Evolutionary conservation across 345 rosid species (phyloP).

Genomic region (Aquilaria sinensis): DNA sequence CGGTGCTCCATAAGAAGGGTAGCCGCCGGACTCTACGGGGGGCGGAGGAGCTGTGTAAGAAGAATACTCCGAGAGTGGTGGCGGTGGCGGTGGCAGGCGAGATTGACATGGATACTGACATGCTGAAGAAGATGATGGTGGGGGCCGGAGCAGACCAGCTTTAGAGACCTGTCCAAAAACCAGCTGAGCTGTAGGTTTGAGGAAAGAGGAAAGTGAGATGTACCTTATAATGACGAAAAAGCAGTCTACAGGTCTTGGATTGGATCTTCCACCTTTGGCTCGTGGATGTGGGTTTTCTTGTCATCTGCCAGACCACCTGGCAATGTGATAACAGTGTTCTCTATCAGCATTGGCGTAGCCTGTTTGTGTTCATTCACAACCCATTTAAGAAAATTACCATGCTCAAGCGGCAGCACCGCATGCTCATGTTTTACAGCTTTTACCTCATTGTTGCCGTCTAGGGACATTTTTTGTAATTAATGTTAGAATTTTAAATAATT

Average conservation of each 20-base stretch:
- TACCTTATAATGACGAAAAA: background rate
- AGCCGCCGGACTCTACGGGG: slow-evolving; percentile 1
- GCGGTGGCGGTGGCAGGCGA: slow-evolving; percentile 25
- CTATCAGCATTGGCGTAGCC: slow-evolving; percentile 1
- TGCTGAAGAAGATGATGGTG: slow-evolving; percentile 5
- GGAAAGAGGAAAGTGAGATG: slow-evolving; percentile 9
- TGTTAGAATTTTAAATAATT: no score
- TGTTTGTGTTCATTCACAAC: slow-evolving; percentile 14
- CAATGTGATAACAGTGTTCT: slow-evolving; percentile 17
- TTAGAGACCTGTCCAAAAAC: slow-evolving; percentile 16
- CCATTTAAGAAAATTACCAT: no score
- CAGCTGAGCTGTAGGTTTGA: slow-evolving; percentile 7
- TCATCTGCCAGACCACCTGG: slow-evolving; percentile 49
- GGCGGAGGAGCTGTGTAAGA: slow-evolving; percentile 8
- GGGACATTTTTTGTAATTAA: no score
- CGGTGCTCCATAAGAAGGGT: slow-evolving; percentile 19
- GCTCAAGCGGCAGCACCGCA: no score
- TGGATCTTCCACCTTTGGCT: slow-evolving; percentile 11
- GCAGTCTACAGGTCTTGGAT: background rate
- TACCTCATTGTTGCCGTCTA: no score
- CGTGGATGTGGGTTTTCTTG: slow-evolving; percentile 16
- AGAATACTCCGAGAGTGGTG: slow-evolving; percentile 16
- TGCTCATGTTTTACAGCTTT: no score
- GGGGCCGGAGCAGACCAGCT: slow-evolving; percentile 13
- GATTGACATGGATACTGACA: slow-evolving; percentile 30